phyloP scores from a whole-genome alignment of 2,329 filamentous ascomycete genomes.

The Fusarium duplospermum region DNA sequence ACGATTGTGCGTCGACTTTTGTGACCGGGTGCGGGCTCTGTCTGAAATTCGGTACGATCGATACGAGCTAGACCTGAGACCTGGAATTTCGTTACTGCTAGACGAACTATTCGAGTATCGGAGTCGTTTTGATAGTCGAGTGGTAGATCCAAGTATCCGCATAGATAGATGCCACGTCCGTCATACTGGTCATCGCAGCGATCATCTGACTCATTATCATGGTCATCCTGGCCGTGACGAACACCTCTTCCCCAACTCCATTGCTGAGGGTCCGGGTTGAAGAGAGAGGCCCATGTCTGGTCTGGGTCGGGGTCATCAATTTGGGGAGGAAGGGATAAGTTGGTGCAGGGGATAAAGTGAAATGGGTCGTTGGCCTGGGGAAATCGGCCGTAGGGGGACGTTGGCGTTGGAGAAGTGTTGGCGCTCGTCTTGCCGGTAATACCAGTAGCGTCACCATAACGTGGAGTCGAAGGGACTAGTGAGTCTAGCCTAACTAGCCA shows the following conservation, averaged over 20 bases:
- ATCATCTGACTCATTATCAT: background rate
- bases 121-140: slow-evolving; percentile 60
- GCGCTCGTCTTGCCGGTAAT: too few relatives aligned
- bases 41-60: slow-evolving; percentile 17
- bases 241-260: slow-evolving; percentile 59
- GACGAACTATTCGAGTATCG: slow-evolving; percentile 56
- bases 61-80: slow-evolving; percentile 56
- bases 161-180: slow-evolving; percentile 59
- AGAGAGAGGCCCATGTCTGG: slow-evolving; percentile 54
- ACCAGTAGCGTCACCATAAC: too few relatives aligned
- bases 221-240: background rate
- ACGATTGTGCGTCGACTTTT: slow-evolving; percentile 62
- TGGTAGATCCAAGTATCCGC: slow-evolving; percentile 61
- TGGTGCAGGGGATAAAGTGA: slow-evolving; percentile 60
- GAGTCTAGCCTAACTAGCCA: too few relatives aligned
- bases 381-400: slow-evolving; percentile 43
- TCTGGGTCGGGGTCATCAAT: slow-evolving; percentile 54
- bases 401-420: background rate
- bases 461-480: too few relatives aligned
- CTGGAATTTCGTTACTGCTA: slow-evolving; percentile 63
- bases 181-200: slow-evolving; percentile 47
- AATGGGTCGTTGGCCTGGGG: slow-evolving; percentile 58
- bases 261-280: slow-evolving; percentile 56
- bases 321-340: slow-evolving; percentile 52
- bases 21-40: slow-evolving; percentile 35